Evolutionary conservation across 371 early-diverging fungal genomes (phyloP).

Genomic region (Circinella umbellata): DNA sequence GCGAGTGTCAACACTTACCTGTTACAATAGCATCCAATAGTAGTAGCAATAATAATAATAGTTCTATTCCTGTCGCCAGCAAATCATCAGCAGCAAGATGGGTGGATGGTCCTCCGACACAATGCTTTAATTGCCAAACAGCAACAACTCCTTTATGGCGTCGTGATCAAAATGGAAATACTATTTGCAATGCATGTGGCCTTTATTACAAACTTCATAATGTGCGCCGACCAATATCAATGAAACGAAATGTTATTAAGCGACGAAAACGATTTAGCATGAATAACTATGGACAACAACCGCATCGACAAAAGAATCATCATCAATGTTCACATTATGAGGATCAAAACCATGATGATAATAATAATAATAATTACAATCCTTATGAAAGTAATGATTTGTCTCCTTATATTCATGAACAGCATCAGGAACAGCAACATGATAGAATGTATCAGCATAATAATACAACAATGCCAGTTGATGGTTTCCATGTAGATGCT

Average conservation of each 20-base stretch:
- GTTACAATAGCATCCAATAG: background rate
- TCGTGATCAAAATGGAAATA: conserved; percentile 57
- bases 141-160: conserved; percentile 78
- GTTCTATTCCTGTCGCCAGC: background rate
- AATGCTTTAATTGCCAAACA: conserved; percentile 59
- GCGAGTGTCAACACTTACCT: background rate
- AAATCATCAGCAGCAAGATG: background rate
- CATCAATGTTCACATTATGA: background rate
- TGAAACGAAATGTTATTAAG: conserved; percentile 47
- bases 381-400: background rate
- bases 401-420: background rate
- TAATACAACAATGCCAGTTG: background rate
- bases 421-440: background rate
- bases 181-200: conserved; percentile 66
- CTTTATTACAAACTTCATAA: conserved; percentile 11
- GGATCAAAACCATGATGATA: background rate
- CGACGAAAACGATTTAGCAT: conserved; percentile 43
- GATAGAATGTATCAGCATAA: background rate
- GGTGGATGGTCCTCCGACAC: conserved; percentile 5
- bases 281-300: conserved; percentile 4
- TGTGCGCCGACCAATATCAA: conserved; percentile 32
- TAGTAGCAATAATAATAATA: background rate
- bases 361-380: background rate
- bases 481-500: background rate
- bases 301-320: background rate